Evolutionary conservation across 805 yeast genomes (phyloP).

Genomic region (Huiozyma sinensis): DNA sequence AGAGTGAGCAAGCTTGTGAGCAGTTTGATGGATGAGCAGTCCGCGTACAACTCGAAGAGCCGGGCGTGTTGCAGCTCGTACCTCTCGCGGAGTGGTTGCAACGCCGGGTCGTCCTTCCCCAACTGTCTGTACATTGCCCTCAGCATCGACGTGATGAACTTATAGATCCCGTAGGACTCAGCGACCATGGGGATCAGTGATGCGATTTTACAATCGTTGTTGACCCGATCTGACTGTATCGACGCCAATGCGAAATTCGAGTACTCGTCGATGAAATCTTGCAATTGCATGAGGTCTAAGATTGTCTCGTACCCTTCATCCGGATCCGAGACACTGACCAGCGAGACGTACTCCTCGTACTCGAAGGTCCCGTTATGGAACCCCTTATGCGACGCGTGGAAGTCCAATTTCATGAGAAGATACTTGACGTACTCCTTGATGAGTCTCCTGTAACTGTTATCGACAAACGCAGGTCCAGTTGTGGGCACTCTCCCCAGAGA

Average conservation of each 20-base stretch:
- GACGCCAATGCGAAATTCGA: constrained; percentile 68
- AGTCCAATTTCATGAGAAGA: constrained; percentile 61
- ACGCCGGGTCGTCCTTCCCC: constrained; percentile 56
- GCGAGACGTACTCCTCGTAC: constrained; percentile 86
- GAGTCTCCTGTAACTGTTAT: constrained; percentile 45
- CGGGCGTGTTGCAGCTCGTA: constrained; percentile 59
- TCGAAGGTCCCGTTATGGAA: constrained; percentile 87
- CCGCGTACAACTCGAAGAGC: constrained; percentile 76
- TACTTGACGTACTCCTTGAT: constrained; percentile 68
- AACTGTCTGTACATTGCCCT: constrained; percentile 71
- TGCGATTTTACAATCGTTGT: constrained; percentile 66
- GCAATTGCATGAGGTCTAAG: constrained; percentile 73
- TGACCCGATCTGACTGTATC: constrained; percentile 41
- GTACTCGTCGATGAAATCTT: constrained; percentile 71
- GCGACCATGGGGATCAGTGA: constrained; percentile 84
- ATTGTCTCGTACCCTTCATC: constrained; percentile 91
- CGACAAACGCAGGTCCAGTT: constrained; percentile 23
- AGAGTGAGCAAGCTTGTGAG: constrained; percentile 60
- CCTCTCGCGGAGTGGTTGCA: constrained; percentile 61
- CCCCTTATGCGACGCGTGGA: constrained; percentile 76
- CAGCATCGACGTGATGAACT: constrained; percentile 80
- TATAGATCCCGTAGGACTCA: constrained; percentile 87
- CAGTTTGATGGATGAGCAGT: constrained; percentile 75
- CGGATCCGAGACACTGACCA: constrained; percentile 82
- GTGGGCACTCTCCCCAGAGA: constrained; percentile 49